Base-by-base conservation (phyloP, 345 rosid species). In the Iberis pinnata region DNA sequence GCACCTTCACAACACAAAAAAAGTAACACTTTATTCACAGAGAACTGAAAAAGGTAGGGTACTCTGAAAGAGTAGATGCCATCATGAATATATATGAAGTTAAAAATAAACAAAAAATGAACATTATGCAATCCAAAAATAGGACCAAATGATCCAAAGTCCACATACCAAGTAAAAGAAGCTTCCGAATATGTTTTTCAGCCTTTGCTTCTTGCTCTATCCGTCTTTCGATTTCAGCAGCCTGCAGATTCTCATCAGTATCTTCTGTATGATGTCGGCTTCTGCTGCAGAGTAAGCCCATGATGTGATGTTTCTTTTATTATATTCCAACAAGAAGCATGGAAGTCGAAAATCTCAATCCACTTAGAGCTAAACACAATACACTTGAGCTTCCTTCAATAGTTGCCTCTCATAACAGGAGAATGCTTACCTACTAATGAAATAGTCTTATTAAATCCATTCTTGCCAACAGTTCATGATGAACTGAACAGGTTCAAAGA, bases 141-240 rank as follows among this genome's bases (percentile, higher is more conserved):
- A n/a, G n/a, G n/a, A n/a, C n/a, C 49, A 14, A 7, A 37, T 12
- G 45, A 69, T 37, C 17, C 5, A 55, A 64, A 24, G 38, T 43
- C 33, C 18, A 64, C 62, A 26, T 64, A 86, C 99, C 99, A 73
- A 93, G 95, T 31, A 93, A 81, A 8, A 93, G 80, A 64, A 93
- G 90, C 68, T 86, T 93, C 43, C 88, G 87, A 58, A 88, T 80
- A 68, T 93, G 99, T 70, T 75, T 88, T 67, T 93, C 99, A 12
- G 95, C 95, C 64, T 86, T 86, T 12, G 92, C 78, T 69, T 88
- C 99, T 76, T 79, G 99, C 55, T 88, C 89, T 42, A 93, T 93
- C 63, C 99, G 77, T 71, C 94, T 82, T 69, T 93, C 99, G 15
- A 93, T 88, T 61, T 88, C 95, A 61, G 75, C 90, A 46, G 88